A percentile compares a stretch with the other conserved stretches of the same genome.
phyloP scores from a whole-genome alignment of 257 asterid species.

The Solanum chilense region DNA sequence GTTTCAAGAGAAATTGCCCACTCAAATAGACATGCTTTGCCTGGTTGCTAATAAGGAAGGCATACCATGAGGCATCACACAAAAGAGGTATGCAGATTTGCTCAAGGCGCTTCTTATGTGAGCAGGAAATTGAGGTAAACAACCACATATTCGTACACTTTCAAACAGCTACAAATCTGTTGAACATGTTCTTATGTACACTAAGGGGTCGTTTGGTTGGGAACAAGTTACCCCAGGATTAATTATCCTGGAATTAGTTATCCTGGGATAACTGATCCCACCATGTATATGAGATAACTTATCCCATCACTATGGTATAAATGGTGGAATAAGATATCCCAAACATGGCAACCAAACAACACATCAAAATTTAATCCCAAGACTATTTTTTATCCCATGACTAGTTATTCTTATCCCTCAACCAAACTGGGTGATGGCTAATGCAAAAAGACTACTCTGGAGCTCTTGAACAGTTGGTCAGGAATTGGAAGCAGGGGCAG shows the following conservation, averaged over 20 bases:
- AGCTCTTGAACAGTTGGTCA: background rate
- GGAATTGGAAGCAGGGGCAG: background rate
- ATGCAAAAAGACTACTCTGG: background rate
- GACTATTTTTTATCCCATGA: too few species aligned
- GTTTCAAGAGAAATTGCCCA: background rate
- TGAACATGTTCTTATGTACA: background rate
- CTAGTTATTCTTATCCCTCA: too few species aligned
- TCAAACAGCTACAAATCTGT: background rate
- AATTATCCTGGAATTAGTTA: too few species aligned
- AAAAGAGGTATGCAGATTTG: background rate
- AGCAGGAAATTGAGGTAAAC: background rate
- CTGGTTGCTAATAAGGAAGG: background rate
- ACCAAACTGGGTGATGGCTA: background rate
- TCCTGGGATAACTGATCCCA: too few species aligned
- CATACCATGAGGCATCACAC: background rate
- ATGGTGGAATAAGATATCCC: too few species aligned
- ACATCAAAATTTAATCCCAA: too few species aligned
- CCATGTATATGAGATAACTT: too few species aligned
- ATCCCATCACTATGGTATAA: too few species aligned
- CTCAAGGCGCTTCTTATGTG: background rate
- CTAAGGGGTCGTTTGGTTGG: background rate
- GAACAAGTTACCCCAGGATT: too few species aligned
- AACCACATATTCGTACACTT: background rate
- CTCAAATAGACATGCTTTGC: background rate
- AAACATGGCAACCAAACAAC: too few species aligned